phyloP scores from a whole-genome alignment of 1,284 basidiomycete species.

The Phylloboletellus chloephorus region DNA sequence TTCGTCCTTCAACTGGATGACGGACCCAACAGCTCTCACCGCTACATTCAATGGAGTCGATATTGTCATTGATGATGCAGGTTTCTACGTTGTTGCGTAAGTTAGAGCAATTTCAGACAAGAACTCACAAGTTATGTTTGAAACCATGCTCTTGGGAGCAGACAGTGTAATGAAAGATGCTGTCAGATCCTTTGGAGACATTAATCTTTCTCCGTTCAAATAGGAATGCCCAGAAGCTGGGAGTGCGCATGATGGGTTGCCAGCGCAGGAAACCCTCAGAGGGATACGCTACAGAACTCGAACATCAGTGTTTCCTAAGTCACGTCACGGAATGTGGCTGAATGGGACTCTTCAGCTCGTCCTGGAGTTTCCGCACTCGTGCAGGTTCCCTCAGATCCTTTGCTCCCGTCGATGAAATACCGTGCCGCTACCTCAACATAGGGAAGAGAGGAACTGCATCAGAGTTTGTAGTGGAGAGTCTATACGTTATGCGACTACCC shows the following conservation, averaged over 20 bases:
- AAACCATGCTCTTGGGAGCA: slow-evolving; percentile 33
- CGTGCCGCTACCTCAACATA: slow-evolving; percentile 19
- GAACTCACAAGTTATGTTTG: slow-evolving; percentile 27
- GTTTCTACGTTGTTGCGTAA: slow-evolving; percentile 24
- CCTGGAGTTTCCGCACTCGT: slow-evolving; percentile 24
- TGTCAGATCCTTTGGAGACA: slow-evolving; percentile 25
- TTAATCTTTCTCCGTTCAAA: too few species aligned
- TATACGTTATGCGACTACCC: slow-evolving; percentile 23
- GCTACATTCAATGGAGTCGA: slow-evolving; percentile 29
- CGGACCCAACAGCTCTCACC: slow-evolving; percentile 16
- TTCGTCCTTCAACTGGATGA: slow-evolving; percentile 30
- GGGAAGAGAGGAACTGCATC: too few species aligned
- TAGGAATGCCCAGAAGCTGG: too few species aligned
- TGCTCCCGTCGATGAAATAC: slow-evolving; percentile 24
- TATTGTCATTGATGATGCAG: slow-evolving; percentile 36
- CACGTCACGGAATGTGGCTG: slow-evolving; percentile 2
- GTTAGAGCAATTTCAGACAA: slow-evolving; percentile 28
- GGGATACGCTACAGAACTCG: slow-evolving; percentile 24
- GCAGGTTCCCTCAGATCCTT: slow-evolving; percentile 19
- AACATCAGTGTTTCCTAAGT: slow-evolving; percentile 21
- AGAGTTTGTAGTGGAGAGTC: too few species aligned
- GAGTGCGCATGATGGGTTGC: too few species aligned
- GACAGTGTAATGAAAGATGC: slow-evolving; percentile 28
- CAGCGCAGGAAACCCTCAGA: slow-evolving; percentile 28
- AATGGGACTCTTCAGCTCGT: slow-evolving; percentile 18